These are phyloP conservation scores for Ceratobasidium theobromae DNA, from an alignment of 1,284 basidiomycete genomes.

Conservation along the genomic window DNA sequence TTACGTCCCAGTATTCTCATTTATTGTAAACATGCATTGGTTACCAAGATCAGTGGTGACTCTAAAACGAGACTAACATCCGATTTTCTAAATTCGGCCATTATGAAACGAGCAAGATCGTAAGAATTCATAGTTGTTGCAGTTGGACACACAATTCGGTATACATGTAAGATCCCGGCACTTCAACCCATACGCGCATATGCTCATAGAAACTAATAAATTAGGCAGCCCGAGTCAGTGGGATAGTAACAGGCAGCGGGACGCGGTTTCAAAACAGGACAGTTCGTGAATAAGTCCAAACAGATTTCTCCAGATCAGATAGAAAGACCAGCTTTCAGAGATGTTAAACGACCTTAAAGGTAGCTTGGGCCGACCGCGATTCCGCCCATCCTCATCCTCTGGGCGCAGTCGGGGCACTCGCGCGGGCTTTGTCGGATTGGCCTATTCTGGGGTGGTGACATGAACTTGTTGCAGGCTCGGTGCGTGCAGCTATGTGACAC, in stretches of 20 bases:
- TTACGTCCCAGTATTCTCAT: too few species aligned
- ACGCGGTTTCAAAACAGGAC: slow-evolving; percentile 7
- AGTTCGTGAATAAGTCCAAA: slow-evolving; percentile 7
- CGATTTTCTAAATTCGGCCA: too few species aligned
- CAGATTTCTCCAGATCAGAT: not conserved
- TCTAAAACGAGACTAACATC: too few species aligned
- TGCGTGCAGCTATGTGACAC: not conserved
- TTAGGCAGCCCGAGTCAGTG: slow-evolving; percentile 4
- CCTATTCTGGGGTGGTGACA: slow-evolving; percentile 14
- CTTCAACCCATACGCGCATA: slow-evolving; percentile 7
- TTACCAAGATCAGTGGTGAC: too few species aligned
- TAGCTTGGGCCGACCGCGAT: slow-evolving; percentile 18
- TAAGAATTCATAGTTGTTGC: not conserved
- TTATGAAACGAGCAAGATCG: too few species aligned
- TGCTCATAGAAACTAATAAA: slow-evolving; percentile 32
- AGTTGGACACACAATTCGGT: not conserved
- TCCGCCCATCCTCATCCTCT: slow-evolving; percentile 8
- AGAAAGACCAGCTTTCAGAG: slow-evolving; percentile 28
- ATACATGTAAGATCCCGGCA: not conserved
- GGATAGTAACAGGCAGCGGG: not conserved
- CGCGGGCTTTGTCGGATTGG: slow-evolving; percentile 30
- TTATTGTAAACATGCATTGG: too few species aligned
- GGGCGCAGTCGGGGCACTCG: slow-evolving; percentile 28
- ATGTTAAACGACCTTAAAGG: not conserved
- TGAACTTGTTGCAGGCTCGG: slow-evolving; percentile 21